phyloP scores from a whole-genome alignment of 805 yeast species.

The Wickerhamomyces chaumierensis region DNA sequence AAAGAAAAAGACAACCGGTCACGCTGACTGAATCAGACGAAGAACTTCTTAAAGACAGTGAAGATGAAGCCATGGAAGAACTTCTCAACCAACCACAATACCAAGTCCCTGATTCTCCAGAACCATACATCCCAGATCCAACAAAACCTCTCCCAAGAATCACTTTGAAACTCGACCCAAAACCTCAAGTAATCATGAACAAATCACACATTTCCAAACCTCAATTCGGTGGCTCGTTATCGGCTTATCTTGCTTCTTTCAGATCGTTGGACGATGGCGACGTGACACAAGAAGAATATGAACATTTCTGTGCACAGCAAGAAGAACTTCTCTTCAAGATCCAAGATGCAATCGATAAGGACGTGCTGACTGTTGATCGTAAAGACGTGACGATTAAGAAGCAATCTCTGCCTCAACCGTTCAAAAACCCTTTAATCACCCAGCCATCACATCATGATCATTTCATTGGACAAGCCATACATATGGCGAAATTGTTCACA shows the following conservation, averaged over 20 bases:
- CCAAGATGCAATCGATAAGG: slow-evolving; percentile 33
- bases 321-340: slow-evolving; percentile 29
- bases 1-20: too few species aligned
- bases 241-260: slow-evolving; percentile 41
- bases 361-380: slow-evolving; percentile 31
- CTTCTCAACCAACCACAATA: slow-evolving; percentile 4
- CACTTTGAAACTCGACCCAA: slow-evolving; percentile 23
- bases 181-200: slow-evolving; percentile 42
- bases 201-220: slow-evolving; percentile 47
- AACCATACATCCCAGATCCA: slow-evolving; percentile 1
- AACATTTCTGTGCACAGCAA: slow-evolving; percentile 45
- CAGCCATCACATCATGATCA: slow-evolving; percentile 57
- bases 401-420: slow-evolving; percentile 31
- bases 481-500: slow-evolving; percentile 57
- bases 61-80: not conserved
- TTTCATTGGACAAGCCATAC: slow-evolving; percentile 62
- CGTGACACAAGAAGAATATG: slow-evolving; percentile 47
- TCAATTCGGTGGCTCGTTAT: slow-evolving; percentile 25
- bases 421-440: slow-evolving; percentile 35
- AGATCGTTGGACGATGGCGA: slow-evolving; percentile 50
- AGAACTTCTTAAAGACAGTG: not conserved
- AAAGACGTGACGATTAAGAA: slow-evolving; percentile 26
- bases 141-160: slow-evolving; percentile 9
- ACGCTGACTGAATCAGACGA: not conserved
- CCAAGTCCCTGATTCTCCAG: slow-evolving; percentile 4